Base-by-base conservation (phyloP, 768 basidiomycete species). In the Hortiboletus campestris region DNA sequence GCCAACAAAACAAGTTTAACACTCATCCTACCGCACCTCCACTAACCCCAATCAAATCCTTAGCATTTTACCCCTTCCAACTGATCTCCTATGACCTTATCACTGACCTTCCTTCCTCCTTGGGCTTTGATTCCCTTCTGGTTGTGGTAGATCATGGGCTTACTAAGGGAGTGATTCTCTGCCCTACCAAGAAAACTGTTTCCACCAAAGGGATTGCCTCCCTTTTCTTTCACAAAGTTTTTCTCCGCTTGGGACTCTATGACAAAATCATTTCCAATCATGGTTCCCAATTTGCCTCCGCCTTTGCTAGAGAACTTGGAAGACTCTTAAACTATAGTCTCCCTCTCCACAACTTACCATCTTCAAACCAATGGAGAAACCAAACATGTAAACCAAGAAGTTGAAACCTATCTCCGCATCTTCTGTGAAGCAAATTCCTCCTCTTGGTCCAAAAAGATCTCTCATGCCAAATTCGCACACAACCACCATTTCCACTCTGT, bases 151-250 rank as follows among this genome's bases (percentile, higher is more conserved):
- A 16, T 6, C 14, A 35, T 35, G 35, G 35, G 12, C 35, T 35
- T 35, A 35, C 14, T 13, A 35, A 35, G 35, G 35, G 35, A 11
- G 14, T 35, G 6, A 67, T 69, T 48, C 67, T 72, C 44, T 53
- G 66, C 22, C 65, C 71, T 11, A 39, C 57, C 39, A 49, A 44
- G 25, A 56, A 67, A 49, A 57, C 36, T 14, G 44, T 60, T 35
- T 57, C 52, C 12, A 44, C 65, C 5, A 29, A 41, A n/a, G 63
- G 62, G 8, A 41, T 67, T 2, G 48, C 55, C 3, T 11, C 13
- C 1, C 41, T 42, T 3, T 42, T 42, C 6, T 42, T 42, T 4
- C 22, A 25, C 22, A 57, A 38, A 7, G 42, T 46, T 1, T 57
- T 47, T n/a, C 8, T 6, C 6, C 9, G n/a, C 9, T 45, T 46